Evolutionary conservation across 257 asterid species (phyloP).

Genomic region (Solanum raphanifolium): DNA sequence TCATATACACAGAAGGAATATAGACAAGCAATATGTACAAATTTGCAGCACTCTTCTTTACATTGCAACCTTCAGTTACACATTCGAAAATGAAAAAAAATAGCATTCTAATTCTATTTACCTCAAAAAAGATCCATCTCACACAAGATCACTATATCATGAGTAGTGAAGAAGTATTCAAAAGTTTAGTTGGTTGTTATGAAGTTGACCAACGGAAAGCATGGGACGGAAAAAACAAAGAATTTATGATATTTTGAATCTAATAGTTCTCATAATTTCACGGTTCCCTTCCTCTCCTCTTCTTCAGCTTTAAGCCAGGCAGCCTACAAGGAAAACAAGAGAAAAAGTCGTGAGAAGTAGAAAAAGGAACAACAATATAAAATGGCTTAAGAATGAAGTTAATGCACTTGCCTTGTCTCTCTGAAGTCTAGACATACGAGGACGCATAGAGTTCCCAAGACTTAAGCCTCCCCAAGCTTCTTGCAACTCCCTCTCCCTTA

Average conservation of each 20-base stretch:
- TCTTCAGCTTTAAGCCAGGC: constrained; percentile 92
- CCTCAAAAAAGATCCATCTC: background rate
- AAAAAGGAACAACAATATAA: background rate
- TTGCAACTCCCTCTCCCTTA: constrained; percentile 67
- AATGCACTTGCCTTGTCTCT: constrained; percentile 55
- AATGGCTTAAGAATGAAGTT: background rate
- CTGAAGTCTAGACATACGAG: constrained; percentile 78
- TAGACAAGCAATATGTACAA: background rate
- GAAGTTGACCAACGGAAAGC: background rate
- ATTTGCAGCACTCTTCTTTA: background rate
- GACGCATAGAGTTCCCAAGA: constrained; percentile 73
- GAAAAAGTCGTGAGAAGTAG: background rate
- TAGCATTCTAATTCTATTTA: background rate
- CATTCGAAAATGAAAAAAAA: background rate
- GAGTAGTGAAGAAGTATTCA: background rate
- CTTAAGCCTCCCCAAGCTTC: constrained; percentile 93
- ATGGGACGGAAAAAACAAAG: background rate
- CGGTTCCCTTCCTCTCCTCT: constrained; percentile 47
- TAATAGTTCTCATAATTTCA: background rate
- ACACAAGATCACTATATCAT: background rate
- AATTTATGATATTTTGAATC: background rate
- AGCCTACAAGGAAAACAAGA: constrained; percentile 35
- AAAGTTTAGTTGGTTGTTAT: background rate
- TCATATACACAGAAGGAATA: background rate
- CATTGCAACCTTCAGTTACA: background rate